These are phyloP conservation scores for Symbiodinium natans DNA, from an alignment of 73 alveolate genomes.

Conservation along the genomic window DNA sequence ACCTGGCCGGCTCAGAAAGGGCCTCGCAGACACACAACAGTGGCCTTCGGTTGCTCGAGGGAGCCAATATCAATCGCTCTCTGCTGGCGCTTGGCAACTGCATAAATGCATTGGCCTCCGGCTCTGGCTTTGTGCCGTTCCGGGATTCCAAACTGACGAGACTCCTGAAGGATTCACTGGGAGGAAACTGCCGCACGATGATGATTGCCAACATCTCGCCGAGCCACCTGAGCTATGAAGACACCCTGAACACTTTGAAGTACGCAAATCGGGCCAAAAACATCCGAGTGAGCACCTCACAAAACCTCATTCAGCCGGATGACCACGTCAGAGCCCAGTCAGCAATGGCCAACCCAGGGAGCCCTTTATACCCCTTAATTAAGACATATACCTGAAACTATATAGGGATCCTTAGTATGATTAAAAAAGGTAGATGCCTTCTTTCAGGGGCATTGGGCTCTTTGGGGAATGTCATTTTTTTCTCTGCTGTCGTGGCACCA, in stretches of 20 bases:
- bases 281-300: conserved; percentile 98
- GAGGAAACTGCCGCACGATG: conserved; percentile 99
- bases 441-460: too few species aligned
- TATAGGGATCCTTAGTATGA: too few species aligned
- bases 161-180: conserved; percentile 99
- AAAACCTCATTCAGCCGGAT: conserved; percentile 98
- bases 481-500: too few species aligned
- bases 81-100: conserved; percentile 99
- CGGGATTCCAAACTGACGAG: conserved; percentile 99
- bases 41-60: conserved; percentile 99
- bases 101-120: conserved; percentile 99
- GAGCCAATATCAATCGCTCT: conserved; percentile 98
- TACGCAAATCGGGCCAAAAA: conserved; percentile 99
- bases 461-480: too few species aligned
- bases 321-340: conserved; percentile 96
- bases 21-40: conserved; percentile 99
- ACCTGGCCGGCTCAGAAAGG: conserved; percentile 99
- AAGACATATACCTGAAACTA: too few species aligned
- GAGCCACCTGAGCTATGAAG: conserved; percentile 95
- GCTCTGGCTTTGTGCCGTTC: conserved; percentile 98
- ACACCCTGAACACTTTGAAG: conserved; percentile 99
- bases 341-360: too few species aligned
- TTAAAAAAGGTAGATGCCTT: too few species aligned
- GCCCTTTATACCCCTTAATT: too few species aligned
- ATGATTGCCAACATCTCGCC: conserved; percentile 99